These are phyloP conservation scores for Sordariomycetes sp. DNA, from an alignment of 2,329 filamentous ascomycete genomes.

Conservation along the genomic window DNA sequence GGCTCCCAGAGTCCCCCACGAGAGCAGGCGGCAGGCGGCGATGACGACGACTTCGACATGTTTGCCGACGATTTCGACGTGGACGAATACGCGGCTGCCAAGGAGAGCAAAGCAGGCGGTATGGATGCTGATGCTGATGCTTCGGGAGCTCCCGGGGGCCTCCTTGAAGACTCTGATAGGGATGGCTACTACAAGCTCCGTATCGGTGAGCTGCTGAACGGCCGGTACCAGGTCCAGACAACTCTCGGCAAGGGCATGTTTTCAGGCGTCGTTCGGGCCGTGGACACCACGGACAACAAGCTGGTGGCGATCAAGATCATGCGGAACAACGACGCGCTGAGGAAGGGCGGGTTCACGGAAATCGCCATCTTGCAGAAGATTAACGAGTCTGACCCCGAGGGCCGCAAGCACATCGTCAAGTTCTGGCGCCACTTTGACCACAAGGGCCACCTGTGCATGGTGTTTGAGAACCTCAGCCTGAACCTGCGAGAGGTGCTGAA, in stretches of 20 bases:
- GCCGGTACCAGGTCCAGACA: slow-evolving; percentile 80
- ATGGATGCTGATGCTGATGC: slow-evolving; percentile 46
- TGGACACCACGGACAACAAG: slow-evolving; percentile 62
- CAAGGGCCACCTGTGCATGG: slow-evolving; percentile 91
- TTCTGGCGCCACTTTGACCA: slow-evolving; percentile 85
- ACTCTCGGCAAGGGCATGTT: slow-evolving; percentile 92
- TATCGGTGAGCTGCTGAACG: slow-evolving; percentile 79
- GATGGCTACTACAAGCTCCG: slow-evolving; percentile 97
- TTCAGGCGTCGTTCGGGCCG: slow-evolving; percentile 84
- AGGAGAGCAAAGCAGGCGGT: slow-evolving; percentile 24
- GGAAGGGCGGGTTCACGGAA: slow-evolving; percentile 87
- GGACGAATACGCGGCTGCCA: slow-evolving; percentile 50
- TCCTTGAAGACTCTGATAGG: slow-evolving; percentile 85
- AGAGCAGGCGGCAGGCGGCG: slow-evolving; percentile 42
- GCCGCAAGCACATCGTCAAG: slow-evolving; percentile 84
- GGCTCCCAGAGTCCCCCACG: slow-evolving; percentile 14
- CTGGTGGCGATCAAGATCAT: slow-evolving; percentile 97
- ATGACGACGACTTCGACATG: slow-evolving; percentile 74
- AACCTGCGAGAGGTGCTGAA: slow-evolving; percentile 90
- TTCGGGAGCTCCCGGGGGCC: slow-evolving; percentile 39
- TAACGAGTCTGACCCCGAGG: slow-evolving; percentile 73
- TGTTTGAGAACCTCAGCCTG: slow-evolving; percentile 89
- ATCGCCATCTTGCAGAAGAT: slow-evolving; percentile 87
- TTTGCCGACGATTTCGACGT: slow-evolving; percentile 74
- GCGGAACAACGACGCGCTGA: slow-evolving; percentile 86